These are phyloP conservation scores for Mangifera indica DNA, from an alignment of 345 rosid genomes.

Conservation along the genomic window DNA sequence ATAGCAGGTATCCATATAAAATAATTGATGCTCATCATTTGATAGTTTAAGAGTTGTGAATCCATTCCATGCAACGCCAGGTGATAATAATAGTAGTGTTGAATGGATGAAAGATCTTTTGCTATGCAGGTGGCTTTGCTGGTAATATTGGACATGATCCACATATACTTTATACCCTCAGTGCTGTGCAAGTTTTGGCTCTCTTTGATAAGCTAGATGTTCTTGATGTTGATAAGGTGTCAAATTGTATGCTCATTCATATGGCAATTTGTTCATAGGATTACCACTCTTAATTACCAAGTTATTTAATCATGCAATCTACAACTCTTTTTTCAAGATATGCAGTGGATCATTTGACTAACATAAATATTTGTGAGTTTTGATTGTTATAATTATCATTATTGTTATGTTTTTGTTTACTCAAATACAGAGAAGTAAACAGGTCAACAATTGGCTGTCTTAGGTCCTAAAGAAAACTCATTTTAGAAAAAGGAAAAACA, in stretches of 20 bases:
- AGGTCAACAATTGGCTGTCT: background rate
- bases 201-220: constrained; percentile 65
- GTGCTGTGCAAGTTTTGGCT: constrained; percentile 81
- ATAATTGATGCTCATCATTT: background rate
- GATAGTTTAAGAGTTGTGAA: background rate
- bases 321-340: background rate
- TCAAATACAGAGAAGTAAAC: background rate
- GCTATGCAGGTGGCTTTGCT: constrained; percentile 82
- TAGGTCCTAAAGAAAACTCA: background rate
- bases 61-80: background rate
- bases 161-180: constrained; percentile 71
- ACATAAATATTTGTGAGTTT: background rate
- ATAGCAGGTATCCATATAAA: background rate
- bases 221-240: constrained; percentile 65
- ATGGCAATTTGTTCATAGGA: constrained; percentile 4
- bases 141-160: constrained; percentile 92
- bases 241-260: constrained; percentile 75
- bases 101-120: background rate
- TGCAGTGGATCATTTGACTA: background rate
- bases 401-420: background rate
- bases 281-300: background rate
- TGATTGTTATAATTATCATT: background rate
- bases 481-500: background rate
- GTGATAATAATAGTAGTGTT: background rate
- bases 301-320: background rate